Percentiles rank a stretch among this genome's conserved stretches.
Conservation (phyloP, 352 stramenopile species). For the Peronospora destructor region DNA sequence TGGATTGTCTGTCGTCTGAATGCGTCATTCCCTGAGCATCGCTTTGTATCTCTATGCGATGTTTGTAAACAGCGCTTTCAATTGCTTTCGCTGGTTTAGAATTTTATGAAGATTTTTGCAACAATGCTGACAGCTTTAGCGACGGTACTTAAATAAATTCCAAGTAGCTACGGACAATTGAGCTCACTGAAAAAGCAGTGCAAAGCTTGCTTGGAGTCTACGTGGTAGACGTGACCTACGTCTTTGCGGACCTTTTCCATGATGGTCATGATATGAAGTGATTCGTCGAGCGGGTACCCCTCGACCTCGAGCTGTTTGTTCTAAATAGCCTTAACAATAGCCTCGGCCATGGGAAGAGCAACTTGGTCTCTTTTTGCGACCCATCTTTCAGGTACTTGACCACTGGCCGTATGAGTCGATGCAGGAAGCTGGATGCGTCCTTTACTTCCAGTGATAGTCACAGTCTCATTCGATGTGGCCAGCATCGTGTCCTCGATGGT, state of each 20-base stretch:
- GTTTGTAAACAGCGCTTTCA: too few species aligned
- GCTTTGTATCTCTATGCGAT: too few species aligned
- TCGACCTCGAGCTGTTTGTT: slow-evolving; percentile 32
- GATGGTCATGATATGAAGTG: slow-evolving; percentile 47
- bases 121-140: too few species aligned
- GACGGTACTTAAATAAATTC: too few species aligned
- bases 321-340: slow-evolving; percentile 55
- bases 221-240: slow-evolving; percentile 37
- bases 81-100: too few species aligned
- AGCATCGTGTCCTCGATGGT: slow-evolving; percentile 65
- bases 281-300: slow-evolving; percentile 51
- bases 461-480: slow-evolving; percentile 51
- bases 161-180: too few species aligned
- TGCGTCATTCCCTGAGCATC: too few species aligned
- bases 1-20: too few species aligned
- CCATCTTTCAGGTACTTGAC: slow-evolving; percentile 29
- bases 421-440: slow-evolving; percentile 60
- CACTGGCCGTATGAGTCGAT: slow-evolving; percentile 46
- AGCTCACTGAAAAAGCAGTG: too few species aligned
- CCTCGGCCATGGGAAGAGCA: slow-evolving; percentile 46
- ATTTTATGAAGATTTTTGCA: too few species aligned
- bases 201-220: slow-evolving; percentile 2
- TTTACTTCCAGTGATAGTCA: slow-evolving; percentile 66
- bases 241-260: slow-evolving; percentile 63
- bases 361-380: slow-evolving; percentile 24